Conservation (phyloP, 1,139 yeast species). For the Sugiyamaella sp. region DNA sequence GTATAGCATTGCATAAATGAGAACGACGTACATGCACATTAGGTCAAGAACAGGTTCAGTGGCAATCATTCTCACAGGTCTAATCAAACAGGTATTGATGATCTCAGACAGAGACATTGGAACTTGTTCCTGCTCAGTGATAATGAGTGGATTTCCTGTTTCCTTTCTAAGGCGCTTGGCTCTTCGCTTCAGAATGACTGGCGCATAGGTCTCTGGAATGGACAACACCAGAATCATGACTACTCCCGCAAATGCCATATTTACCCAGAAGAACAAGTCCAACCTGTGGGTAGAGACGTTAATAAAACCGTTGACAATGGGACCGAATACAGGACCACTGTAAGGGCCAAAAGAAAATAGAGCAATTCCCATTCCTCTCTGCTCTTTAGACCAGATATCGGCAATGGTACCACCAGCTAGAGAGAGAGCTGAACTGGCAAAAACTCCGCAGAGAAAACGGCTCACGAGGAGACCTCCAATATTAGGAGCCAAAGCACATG, state of each 20-base stretch:
- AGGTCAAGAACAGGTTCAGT: conserved; percentile 85
- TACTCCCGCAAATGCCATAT: conserved; percentile 87
- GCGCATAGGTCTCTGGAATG: conserved; percentile 90
- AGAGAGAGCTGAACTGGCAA: conserved; percentile 79
- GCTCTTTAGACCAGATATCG: conserved; percentile 75
- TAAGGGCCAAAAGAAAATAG: conserved; percentile 91
- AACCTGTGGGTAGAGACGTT: conserved; percentile 66
- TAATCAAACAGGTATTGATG: conserved; percentile 63
- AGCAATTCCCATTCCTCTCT: conserved; percentile 88
- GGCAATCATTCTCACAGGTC: conserved; percentile 73
- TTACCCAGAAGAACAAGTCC: conserved; percentile 82
- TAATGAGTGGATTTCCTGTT: conserved; percentile 77
- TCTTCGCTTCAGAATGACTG: conserved; percentile 73
- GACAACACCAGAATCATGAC: conserved; percentile 66
- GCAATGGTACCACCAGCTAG: conserved; percentile 91
- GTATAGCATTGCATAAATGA: conserved; percentile 82
- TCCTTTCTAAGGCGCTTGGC: conserved; percentile 73
- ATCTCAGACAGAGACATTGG: conserved; percentile 68
- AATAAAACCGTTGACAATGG: conserved; percentile 86
- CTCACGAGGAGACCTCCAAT: conserved; percentile 79
- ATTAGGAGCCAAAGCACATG: conserved; percentile 84
- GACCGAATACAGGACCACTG: conserved; percentile 90
- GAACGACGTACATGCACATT: conserved; percentile 81
- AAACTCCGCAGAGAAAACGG: conserved; percentile 86
- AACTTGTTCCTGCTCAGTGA: conserved; percentile 90